Evolutionary conservation across 176 grass and related monocot genomes (phyloP).

Genomic region (Carex pumila): DNA sequence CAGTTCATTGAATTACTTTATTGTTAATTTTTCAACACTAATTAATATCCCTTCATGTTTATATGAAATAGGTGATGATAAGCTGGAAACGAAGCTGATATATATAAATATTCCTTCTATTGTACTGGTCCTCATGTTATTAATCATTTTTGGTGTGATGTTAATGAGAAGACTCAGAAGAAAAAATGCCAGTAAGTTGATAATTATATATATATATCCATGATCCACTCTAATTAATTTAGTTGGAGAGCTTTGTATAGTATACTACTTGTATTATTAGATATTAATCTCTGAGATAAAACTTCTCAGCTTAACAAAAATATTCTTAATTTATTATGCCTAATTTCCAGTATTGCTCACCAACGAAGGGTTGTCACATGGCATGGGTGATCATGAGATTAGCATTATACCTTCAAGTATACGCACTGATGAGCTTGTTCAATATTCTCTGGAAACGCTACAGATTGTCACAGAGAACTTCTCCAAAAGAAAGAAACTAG

Average conservation of each 20-base stretch:
- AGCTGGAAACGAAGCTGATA: neutral
- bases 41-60: neutral
- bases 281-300: neutral
- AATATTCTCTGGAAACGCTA: neutral
- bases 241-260: neutral
- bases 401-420: neutral
- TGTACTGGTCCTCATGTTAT: neutral
- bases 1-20: neutral
- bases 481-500: neutral
- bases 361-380: neutral
- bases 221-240: neutral
- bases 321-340: neutral
- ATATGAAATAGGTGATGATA: neutral
- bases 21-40: neutral
- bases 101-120: neutral
- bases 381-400: neutral
- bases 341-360: neutral
- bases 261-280: neutral
- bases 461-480: neutral
- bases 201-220: neutral
- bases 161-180: neutral
- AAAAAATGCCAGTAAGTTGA: neutral
- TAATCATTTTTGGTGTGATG: neutral
- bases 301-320: neutral
- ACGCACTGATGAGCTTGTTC: neutral